Base-by-base conservation (phyloP, 805 yeast genomes). In the Torulaspora franciscae region DNA sequence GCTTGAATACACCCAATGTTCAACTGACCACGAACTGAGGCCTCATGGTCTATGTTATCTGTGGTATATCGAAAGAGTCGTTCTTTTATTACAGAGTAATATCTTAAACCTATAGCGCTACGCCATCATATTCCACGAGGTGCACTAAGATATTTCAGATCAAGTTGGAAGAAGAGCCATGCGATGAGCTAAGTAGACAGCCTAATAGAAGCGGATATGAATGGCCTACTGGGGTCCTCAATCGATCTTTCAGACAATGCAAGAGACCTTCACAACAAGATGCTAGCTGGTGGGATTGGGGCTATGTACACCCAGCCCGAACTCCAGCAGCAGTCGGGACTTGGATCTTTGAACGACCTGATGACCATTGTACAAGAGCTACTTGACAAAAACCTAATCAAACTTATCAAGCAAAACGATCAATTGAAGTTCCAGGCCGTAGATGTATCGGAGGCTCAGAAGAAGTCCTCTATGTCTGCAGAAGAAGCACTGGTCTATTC, bases 401-500 rank as follows among this genome's bases (percentile, higher is more conserved):
- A 85, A 62, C 68, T 87, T 47, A 74, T 83, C 22, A 84, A 81
- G 55, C 79, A 74, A 50, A 83, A 83, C 45, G 83, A 76, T 47
- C 84, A 72, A 48, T 72, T 83, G 49, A 74, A 75, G 59, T 93
- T 89, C 67, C 85, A 84, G 60, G 88, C 90, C 1, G 83, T 87
- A 2, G 73, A 81, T 6, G 66, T 73, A 32, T 69, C 76, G 9
- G 96, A 89, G 50, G 96, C 97, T 7, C 75, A 69, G 23, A 86
- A 85, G 58, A 78, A 87, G 49, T 72, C 81, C 22, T 74, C 80
- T 30, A 89, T 91, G 96, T 62, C 76, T 7, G 76, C 82, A 24
- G 99, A 93, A 57, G 98, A 93, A 66, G 83, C 90, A 19, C 78
- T 91, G 77, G 84, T 91, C 23, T 91, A 91, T 62, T 82, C 93